Evolutionary conservation across 768 basidiomycete species (phyloP).

Genomic region (Boletus speciosus): DNA sequence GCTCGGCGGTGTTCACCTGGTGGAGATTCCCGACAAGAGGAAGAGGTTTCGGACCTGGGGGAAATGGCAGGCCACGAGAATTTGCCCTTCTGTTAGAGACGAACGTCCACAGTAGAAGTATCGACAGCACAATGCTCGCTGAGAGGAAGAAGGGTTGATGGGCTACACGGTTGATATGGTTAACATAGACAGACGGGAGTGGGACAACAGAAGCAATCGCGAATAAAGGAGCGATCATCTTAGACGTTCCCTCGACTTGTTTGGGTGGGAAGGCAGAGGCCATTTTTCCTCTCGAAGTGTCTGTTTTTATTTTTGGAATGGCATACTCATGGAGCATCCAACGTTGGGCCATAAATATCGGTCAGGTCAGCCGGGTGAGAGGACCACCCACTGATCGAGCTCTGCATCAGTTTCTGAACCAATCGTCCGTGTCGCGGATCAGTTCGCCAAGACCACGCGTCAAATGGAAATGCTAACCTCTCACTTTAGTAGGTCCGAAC

Average conservation of each 20-base stretch:
- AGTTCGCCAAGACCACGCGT: too few relatives aligned
- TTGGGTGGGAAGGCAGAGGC: neutral
- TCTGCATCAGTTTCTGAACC: too few relatives aligned
- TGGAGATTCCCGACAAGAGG: conserved; percentile 29
- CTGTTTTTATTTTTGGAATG: conserved; percentile 4
- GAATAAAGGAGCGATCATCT: neutral
- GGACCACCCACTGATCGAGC: too few relatives aligned
- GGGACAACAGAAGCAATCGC: conserved; percentile 2
- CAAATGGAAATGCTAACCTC: too few relatives aligned
- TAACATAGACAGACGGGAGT: neutral
- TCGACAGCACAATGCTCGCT: neutral
- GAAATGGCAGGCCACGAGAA: conserved; percentile 13
- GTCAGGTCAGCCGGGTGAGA: too few relatives aligned
- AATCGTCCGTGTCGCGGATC: too few relatives aligned
- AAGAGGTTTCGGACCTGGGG: conserved; percentile 32
- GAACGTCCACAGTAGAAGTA: conserved; percentile 5
- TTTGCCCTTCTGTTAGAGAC: neutral
- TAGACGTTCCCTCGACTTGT: neutral
- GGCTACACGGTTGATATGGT: neutral
- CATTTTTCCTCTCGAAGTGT: neutral
- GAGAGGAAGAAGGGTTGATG: neutral
- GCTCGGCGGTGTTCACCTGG: conserved; percentile 25
- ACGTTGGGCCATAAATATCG: neutral
- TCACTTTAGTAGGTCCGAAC: too few relatives aligned
- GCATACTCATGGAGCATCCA: neutral